Conservation (phyloP, 441 rosid species). For the Theobroma grandiflorum region DNA sequence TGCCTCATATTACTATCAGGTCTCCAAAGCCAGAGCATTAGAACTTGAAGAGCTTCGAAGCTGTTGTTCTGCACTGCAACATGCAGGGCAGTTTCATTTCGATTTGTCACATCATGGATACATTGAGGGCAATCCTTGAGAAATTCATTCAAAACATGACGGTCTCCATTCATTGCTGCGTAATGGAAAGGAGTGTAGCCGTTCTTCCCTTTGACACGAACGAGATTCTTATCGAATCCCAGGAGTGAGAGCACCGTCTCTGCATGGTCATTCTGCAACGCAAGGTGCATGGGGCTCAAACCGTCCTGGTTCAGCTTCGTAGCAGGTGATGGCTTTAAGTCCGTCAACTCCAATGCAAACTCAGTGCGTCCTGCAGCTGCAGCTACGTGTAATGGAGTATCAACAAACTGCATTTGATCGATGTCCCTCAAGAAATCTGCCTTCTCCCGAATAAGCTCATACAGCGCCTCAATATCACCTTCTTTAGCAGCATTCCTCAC, state of each 20-base stretch:
- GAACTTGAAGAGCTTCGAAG: neutral
- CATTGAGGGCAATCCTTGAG: neutral
- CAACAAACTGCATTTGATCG: neutral
- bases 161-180: neutral
- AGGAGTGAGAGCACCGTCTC: neutral
- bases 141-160: neutral
- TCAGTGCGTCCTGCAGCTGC: neutral
- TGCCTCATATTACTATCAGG: neutral
- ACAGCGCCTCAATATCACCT: constrained; percentile 5
- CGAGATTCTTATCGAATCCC: neutral
- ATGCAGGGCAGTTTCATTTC: constrained; percentile 12
- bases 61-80: neutral
- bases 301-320: constrained; percentile 8
- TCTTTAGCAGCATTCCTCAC: neutral
- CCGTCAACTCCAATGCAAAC: constrained; percentile 13
- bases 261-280: neutral
- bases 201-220: constrained; percentile 15
- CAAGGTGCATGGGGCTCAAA: constrained; percentile 14
- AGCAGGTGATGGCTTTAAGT: constrained; percentile 14
- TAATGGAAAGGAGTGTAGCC: constrained; percentile 19
- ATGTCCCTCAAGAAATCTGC: neutral
- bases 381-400: constrained; percentile 7
- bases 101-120: neutral
- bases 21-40: constrained; percentile 9
- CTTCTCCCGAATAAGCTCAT: neutral